Base-by-base conservation (phyloP, 768 basidiomycete species). In the Lanmaoa pseudosensibilis region DNA sequence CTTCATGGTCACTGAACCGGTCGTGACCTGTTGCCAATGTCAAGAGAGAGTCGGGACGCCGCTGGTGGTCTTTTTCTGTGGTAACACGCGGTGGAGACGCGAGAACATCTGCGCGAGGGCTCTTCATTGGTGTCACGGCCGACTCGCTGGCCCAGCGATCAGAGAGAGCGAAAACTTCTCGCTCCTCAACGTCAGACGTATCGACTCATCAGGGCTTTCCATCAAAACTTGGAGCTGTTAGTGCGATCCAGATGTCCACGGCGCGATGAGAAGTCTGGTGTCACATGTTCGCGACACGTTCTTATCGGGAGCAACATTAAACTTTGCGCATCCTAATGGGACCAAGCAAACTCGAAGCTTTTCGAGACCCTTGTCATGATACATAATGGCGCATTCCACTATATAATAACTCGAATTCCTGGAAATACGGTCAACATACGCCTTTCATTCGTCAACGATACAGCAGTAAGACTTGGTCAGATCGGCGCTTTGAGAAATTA, bases 111-210 rank as follows among this genome's bases (percentile, higher is more conserved):
- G 43, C 19, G 25, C 10, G 11, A 32, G 36, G 21, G 7, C 5
- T n/a, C n/a, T n/a, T n/a, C n/a, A n/a, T n/a, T n/a, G n/a, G 52
- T 27, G 55, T 44, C n/a, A 38, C 43, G 41, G 25, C 18, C 33
- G 53, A 30, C 27, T 27, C 27, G 36, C 11, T 19, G 5, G 16
- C 3, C 49, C 50, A 46, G 12, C 30, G 52, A 41, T 58, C 48
- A 7, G 63, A 54, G 58, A 58, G 50, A 15, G 55, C 43, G n/a
- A 80, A 57, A 44, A 76, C 74, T 62, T 81, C 81, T 38, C 76
- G 75, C 60, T 88, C 86, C 61, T 86, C 86, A 45, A 74, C 69
- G 60, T 88, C 86, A 5, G 85, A 87, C 18, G 86, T 86, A 63
- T 83, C 83, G 15, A 87, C 80, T 46, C 64, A 43, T 83, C 83